Evolutionary conservation across 169 alveolate species (phyloP), one percentile per base, ranked within the genome.

Genomic region (Eimeria praecox): DNA sequence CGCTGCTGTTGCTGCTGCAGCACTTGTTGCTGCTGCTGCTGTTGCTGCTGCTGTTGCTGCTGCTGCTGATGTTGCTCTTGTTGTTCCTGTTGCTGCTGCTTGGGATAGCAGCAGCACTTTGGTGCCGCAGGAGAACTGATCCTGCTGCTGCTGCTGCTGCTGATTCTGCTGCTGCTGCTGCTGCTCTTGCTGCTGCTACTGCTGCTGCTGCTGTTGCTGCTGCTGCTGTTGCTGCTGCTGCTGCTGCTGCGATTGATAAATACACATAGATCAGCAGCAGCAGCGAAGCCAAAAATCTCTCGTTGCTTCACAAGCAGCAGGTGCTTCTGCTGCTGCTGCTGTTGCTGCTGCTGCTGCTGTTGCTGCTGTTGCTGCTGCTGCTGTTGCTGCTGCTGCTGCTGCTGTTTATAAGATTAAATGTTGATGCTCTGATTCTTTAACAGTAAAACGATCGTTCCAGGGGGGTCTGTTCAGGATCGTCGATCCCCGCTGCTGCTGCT

Each of bases 391-490:
- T 52, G 77, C 92, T 30, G 93, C 62, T 18, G 83, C 93, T 49
- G 56, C 56, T 49, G 56, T 49, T 49, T 49, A 49, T 8, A 12
- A 40, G 59, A 16, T 59, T 33, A 35, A 27, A n/a, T 73, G 83
- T 38, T 73, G 54, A 22, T 38, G 3, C 14, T 16, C 22, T 38
- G 42, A 73, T 5, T 46, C n/a, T 46, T 30, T n/a, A 40, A n/a
- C 27, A 22, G 78, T n/a, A 52, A 89, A 89, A 12, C 95, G 95
- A 86, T 71, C 87, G 46, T 89, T 89, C 95, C 95, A 89, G 3
- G 95, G 95, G 22, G 95, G 88, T 27, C 95, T 12, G 52, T 46
- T 62, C 75, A 66, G 62, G 20, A 38, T 64, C 5, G 38, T 64
- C 75, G 75, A 18, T 64, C 75, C 75, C 27, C n/a, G n/a, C n/a